Base-by-base conservation (phyloP, 108 stramenopile genomes). In the Skeletonema tropicum region DNA sequence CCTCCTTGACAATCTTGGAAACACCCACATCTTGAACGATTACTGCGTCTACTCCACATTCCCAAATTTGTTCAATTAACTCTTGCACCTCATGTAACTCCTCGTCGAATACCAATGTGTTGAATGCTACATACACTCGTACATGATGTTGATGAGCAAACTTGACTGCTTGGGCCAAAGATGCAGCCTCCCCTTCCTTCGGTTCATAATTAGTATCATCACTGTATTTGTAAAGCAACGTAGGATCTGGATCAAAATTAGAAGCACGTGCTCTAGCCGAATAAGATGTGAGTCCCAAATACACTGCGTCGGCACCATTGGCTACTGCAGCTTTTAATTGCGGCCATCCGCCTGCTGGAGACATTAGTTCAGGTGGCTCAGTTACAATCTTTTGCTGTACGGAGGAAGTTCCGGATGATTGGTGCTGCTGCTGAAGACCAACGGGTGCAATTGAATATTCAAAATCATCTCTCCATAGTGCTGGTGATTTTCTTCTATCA, bases 281-380 rank as follows among this genome's bases (percentile, higher is more conserved):
- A 70, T 85, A 88, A 13, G 88, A 80, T 11, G 86, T 88, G 39
- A 90, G 39, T 31, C 92, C 92, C 9, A 93, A 52, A 63, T 90
- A 93, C 4, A 88, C 72, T 11, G 89, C 80, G 75, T 93, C 89
- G 73, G 92, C 92, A 33, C 92, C 92, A 74, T 93, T 93, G 57
- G 78, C 77, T 1, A 93, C 74, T 25, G 92, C 92, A 15, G 92
- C 92, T 4, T 76, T 64, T 10, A 93, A 75, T 71, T 93, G 89
- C 0, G 88, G 83, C 77, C 79, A 90, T 26, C 92, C 92, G 46
- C 92, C 92, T 5, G 83, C 88, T 10, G 92, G 92, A 17, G 89
- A 79, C 89, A 93, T 90, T 39, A 93, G 75, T 65, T 90, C 87
- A 3, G 92, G 92, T 33, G 88, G 88, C 2, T 38, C 33, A 12